These are phyloP conservation scores for Neofusicoccum umdonicola DNA, from an alignment of 2,329 filamentous ascomycete genomes.

Conservation along the genomic window DNA sequence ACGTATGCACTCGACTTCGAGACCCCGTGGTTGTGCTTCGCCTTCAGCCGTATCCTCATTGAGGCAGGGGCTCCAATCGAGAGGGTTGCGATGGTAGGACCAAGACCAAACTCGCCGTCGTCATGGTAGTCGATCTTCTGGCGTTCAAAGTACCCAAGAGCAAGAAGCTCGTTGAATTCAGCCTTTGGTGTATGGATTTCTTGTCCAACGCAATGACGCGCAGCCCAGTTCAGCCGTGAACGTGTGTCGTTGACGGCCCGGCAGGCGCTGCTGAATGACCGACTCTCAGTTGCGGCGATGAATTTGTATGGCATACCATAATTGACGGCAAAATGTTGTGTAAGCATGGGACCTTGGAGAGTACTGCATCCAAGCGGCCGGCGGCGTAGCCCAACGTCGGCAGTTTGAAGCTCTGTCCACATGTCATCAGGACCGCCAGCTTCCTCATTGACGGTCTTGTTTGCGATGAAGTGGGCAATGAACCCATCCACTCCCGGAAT, in stretches of 20 bases:
- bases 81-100: conserved; percentile 61
- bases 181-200: conserved; percentile 24
- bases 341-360: conserved; percentile 47
- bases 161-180: conserved; percentile 63
- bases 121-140: conserved; percentile 63
- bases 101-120: conserved; percentile 63
- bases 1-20: conserved; percentile 34
- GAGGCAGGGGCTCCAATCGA: conserved; percentile 58
- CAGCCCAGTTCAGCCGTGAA: conserved; percentile 57
- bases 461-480: conserved; percentile 59
- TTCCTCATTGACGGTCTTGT: conserved; percentile 50
- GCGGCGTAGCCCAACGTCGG: conserved; percentile 37
- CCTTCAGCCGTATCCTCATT: conserved; percentile 60
- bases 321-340: conserved; percentile 55
- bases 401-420: conserved; percentile 49
- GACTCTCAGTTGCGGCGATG: conserved; percentile 49
- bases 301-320: conserved; percentile 67
- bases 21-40: conserved; percentile 44
- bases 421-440: conserved; percentile 60
- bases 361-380: conserved; percentile 20
- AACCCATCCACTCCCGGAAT: conserved; percentile 47
- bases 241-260: conserved; percentile 50
- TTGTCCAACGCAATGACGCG: conserved; percentile 40
- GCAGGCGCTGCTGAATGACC: conserved; percentile 29
- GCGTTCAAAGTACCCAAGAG: conserved; percentile 61